Conservation (phyloP, 139 green algal species). For the Coccomyxa sp. region DNA sequence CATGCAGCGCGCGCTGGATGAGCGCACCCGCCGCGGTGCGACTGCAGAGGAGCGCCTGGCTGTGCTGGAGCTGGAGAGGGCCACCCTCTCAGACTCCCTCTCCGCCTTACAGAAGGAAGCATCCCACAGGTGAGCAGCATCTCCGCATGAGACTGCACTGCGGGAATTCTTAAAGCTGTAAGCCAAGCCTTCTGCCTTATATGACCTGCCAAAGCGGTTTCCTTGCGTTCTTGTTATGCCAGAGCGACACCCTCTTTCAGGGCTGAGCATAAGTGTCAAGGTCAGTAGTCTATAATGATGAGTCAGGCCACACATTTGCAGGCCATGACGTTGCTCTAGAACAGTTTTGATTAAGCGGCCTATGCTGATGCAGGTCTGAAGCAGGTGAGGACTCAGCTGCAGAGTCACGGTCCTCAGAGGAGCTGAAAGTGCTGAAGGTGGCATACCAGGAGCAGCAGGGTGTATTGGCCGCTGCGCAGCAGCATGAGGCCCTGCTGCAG, state of each 20-base stretch:
- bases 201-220: neutral
- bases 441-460: too few relatives aligned
- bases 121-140: neutral
- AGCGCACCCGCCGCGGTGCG: constrained; percentile 17
- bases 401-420: too few relatives aligned
- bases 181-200: neutral
- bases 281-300: too few relatives aligned
- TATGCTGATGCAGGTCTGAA: too few relatives aligned
- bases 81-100: constrained; percentile 5
- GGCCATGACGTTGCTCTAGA: too few relatives aligned
- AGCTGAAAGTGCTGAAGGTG: too few relatives aligned
- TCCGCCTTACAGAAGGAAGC: neutral
- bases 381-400: too few relatives aligned
- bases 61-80: constrained; percentile 23
- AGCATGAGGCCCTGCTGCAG: too few relatives aligned
- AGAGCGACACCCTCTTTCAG: neutral
- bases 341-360: too few relatives aligned
- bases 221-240: neutral
- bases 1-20: constrained; percentile 46
- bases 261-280: constrained; percentile 18
- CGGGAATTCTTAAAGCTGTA: too few relatives aligned
- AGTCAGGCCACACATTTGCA: too few relatives aligned
- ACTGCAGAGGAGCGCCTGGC: constrained; percentile 24
- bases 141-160: too few relatives aligned
- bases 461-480: constrained; percentile 13